Evolutionary conservation across 176 grass and related monocot species (phyloP).

Genomic region (Poa annua): DNA sequence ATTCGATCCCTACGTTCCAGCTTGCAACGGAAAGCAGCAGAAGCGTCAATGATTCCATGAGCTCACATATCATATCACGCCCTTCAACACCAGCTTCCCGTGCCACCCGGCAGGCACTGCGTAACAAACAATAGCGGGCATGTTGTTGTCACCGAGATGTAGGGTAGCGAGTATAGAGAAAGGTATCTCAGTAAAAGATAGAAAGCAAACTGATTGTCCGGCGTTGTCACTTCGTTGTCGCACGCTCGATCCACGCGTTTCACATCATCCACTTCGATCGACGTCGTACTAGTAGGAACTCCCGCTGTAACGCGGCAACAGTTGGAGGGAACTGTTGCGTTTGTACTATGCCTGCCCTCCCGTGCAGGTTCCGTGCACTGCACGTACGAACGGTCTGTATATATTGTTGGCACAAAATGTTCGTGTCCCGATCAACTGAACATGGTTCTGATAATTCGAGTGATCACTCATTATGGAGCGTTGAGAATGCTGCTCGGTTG

Average conservation of each 20-base stretch:
- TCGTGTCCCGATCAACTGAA: no score
- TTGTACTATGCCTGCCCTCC: background rate
- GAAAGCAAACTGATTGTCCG: no score
- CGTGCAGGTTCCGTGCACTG: background rate
- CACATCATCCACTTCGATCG: background rate
- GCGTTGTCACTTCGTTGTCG: conserved; percentile 33
- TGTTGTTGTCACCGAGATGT: conserved; percentile 23
- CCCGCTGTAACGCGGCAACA: conserved; percentile 1
- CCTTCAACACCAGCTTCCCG: no score
- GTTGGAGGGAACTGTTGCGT: background rate
- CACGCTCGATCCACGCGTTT: conserved; percentile 8
- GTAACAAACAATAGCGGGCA: background rate
- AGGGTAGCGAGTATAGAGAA: no score
- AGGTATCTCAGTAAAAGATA: no score
- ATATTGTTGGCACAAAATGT: conserved; percentile 21
- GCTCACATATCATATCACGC: no score
- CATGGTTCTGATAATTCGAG: no score
- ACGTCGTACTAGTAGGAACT: background rate
- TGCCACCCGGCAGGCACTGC: background rate
- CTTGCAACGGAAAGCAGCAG: conserved; percentile 13
- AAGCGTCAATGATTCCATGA: background rate
- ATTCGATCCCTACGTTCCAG: background rate
- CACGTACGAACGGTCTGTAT: conserved; percentile 23
- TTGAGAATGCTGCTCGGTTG: no score
- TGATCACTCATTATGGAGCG: no score